Evolutionary conservation across 148 eudicot species (phyloP).

Genomic region (Rhododendron griersonianum): DNA sequence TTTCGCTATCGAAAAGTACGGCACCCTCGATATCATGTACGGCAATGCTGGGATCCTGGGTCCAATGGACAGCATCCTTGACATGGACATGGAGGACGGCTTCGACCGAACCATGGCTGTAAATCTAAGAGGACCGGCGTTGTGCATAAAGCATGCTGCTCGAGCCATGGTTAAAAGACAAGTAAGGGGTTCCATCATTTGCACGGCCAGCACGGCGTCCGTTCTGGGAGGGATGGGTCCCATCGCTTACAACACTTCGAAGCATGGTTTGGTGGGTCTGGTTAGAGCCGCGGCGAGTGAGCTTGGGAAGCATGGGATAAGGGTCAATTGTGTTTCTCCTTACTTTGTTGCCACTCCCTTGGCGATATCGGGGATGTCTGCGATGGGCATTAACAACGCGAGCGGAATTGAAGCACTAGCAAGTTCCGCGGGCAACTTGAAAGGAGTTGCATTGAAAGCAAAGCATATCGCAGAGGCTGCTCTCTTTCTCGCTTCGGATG

Average conservation of each 20-base stretch:
- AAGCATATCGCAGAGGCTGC: not conserved
- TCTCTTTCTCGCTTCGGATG: not conserved
- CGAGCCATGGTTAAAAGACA: not conserved
- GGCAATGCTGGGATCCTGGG: not conserved
- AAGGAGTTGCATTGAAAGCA: too few relatives aligned
- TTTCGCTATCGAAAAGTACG: not conserved
- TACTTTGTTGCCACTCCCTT: not conserved
- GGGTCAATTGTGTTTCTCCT: not conserved
- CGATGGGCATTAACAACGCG: not conserved
- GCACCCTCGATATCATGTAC: not conserved
- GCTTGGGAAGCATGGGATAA: not conserved
- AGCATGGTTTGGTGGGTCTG: not conserved
- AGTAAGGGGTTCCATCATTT: not conserved
- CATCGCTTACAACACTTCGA: not conserved
- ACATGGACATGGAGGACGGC: not conserved
- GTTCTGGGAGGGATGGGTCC: not conserved
- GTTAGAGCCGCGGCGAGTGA: not conserved
- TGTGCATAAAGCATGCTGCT: not conserved
- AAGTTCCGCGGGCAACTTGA: too few relatives aligned
- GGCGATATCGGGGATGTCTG: not conserved
- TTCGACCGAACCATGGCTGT: not conserved
- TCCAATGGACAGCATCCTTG: not conserved
- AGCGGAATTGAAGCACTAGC: not conserved
- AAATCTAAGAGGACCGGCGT: not conserved
- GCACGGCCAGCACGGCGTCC: not conserved